Evolutionary conservation across 257 asterid genomes (phyloP), one percentile per base, ranked within the genome.

Genomic region (Linaria vulgaris): DNA sequence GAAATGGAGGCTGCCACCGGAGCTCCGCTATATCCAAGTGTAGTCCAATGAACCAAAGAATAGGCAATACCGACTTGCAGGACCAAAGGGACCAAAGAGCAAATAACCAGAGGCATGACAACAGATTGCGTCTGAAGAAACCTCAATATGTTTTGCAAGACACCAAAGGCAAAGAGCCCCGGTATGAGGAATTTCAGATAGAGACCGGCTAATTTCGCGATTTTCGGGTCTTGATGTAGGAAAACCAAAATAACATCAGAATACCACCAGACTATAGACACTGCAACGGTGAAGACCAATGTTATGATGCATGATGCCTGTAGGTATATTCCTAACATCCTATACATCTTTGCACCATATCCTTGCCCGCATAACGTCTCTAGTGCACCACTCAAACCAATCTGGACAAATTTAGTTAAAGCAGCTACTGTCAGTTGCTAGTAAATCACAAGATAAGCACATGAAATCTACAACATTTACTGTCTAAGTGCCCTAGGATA

Each of bases 341-440:
- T 49, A 38, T 87, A 83, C 69, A 69, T 31, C 60, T 71, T 82
- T 15, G 95, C 95, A 2, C 97, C 95, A 9, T 70, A 87, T 43
- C 90, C 90, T 79, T 90, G 96, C 12, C 97, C 96, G 8, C 97
- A 90, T 48, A 90, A 63, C 19, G 96, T 90, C 79, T 90, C 97
- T 9, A 90, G 92, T 9, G 95, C 92, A 50, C 96, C 96, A 43
- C 96, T 85, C 64, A 80, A 66, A n/a, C 97, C 97, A 25, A 87
- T 71, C 97, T 90, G 70, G 38, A 63, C 1, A 9, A 13, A 49
- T 14, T 6, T 14, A 19, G 15, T 15, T 5, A 54, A 58, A 64
- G n/a, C n/a, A n/a, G n/a, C 23, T 19, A 12, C 16, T 37, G 11
- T 68, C 11, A 68, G 61, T 37, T 10, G 15, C 47, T 0, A 54